phyloP scores from a whole-genome alignment of 2,329 filamentous ascomycete species.

The Hymenoscyphus fructigenus region DNA sequence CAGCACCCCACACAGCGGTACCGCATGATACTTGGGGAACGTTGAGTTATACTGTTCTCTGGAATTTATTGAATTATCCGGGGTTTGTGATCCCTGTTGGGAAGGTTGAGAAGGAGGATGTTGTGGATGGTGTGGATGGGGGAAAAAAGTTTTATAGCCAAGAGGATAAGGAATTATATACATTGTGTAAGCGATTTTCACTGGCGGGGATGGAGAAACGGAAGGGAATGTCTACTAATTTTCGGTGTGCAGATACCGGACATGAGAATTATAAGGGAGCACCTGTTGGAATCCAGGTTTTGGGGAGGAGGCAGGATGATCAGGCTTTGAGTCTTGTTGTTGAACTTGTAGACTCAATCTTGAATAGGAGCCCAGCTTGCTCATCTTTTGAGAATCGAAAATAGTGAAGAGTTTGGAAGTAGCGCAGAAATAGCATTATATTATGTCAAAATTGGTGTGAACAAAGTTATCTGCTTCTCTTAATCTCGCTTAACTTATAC shows the following conservation, averaged over 20 bases:
- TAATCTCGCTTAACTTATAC: no score
- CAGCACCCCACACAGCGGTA: conserved; percentile 51
- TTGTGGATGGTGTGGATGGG: conserved; percentile 28
- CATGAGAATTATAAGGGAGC: conserved; percentile 32
- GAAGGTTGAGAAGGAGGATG: conserved; percentile 29
- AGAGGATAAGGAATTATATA: conserved; percentile 27
- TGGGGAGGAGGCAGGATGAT: conserved; percentile 36
- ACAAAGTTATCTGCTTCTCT: no score
- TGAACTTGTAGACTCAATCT: conserved; percentile 32
- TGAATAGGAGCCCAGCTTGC: conserved; percentile 13
- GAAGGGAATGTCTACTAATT: neutral
- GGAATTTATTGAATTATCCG: conserved; percentile 58
- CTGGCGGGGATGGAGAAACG: conserved; percentile 16
- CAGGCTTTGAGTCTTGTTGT: conserved; percentile 32
- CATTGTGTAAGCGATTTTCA: conserved; percentile 27
- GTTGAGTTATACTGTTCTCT: conserved; percentile 56
- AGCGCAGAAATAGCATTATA: no score
- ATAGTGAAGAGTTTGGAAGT: no score
- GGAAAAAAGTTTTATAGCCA: conserved; percentile 32
- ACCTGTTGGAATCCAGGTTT: conserved; percentile 35
- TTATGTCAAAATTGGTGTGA: no score
- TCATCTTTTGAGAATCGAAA: no score
- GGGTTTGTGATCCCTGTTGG: conserved; percentile 51
- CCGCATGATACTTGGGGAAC: conserved; percentile 43
- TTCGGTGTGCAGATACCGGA: conserved; percentile 32